phyloP scores from a whole-genome alignment of 805 yeast species.

The Candida schatavii region DNA sequence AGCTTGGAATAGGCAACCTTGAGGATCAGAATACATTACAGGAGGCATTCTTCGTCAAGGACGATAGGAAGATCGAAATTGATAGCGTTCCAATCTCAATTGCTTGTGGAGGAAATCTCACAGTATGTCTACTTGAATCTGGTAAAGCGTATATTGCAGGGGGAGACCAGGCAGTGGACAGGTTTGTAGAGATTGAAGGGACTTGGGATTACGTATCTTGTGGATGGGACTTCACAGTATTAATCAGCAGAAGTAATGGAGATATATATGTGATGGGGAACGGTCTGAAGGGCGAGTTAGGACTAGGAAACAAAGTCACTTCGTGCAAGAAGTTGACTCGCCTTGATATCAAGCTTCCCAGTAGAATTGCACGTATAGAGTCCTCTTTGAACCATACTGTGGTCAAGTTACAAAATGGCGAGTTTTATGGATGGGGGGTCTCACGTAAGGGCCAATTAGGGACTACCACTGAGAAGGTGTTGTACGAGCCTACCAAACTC shows the following conservation, averaged over 20 bases:
- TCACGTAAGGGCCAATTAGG: constrained; percentile 60
- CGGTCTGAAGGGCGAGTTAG: constrained; percentile 77
- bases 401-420: constrained; percentile 36
- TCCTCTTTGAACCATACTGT: constrained; percentile 50
- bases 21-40: constrained; percentile 38
- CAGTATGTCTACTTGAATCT: constrained; percentile 51
- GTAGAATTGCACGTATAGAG: constrained; percentile 12
- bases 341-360: constrained; percentile 6
- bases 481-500: constrained; percentile 23
- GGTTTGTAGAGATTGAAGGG: constrained; percentile 3
- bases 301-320: constrained; percentile 31
- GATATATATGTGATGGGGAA: constrained; percentile 54
- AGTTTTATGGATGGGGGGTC: constrained; percentile 66
- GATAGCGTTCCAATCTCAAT: constrained; percentile 38
- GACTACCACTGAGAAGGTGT: neutral
- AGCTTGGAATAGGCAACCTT: constrained; percentile 59
- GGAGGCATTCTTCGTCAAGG: constrained; percentile 14
- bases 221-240: constrained; percentile 77
- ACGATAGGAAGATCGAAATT: constrained; percentile 9
- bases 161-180: constrained; percentile 32
- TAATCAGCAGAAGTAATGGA: constrained; percentile 37
- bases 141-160: constrained; percentile 64
- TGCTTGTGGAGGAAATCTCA: constrained; percentile 86
- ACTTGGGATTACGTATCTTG: constrained; percentile 52
- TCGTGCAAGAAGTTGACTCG: constrained; percentile 9